Conservation (phyloP, 73 alveolate genomes). For the Halteria grandinella region DNA sequence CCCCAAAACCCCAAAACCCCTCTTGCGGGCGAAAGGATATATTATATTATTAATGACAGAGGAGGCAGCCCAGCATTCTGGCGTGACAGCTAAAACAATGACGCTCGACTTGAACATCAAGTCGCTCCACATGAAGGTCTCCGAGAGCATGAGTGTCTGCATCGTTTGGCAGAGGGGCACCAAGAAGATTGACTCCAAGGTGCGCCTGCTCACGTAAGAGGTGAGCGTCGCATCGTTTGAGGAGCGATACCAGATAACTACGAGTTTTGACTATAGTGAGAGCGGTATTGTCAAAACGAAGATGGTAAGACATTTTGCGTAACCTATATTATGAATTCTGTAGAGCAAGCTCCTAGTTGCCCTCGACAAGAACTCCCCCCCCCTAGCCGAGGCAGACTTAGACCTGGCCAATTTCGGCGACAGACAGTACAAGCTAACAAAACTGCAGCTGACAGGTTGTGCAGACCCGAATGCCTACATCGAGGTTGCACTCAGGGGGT, state of each 20-base stretch:
- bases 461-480: constrained; percentile 26
- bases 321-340: background rate
- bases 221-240: constrained; percentile 21
- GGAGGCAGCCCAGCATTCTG: no score
- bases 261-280: constrained; percentile 11
- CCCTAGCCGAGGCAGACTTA: constrained; percentile 48
- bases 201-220: constrained; percentile 13
- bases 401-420: constrained; percentile 22
- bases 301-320: constrained; percentile 2
- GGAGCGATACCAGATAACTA: constrained; percentile 36
- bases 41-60: no score
- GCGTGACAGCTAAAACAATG: no score
- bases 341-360: constrained; percentile 32
- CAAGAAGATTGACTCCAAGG: constrained; percentile 24
- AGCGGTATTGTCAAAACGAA: constrained; percentile 13
- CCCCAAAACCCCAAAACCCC: no score
- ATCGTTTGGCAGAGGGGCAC: constrained; percentile 47
- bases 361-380: constrained; percentile 1
- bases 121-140: constrained; percentile 33
- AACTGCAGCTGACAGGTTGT: constrained; percentile 6
- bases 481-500: constrained; percentile 46
- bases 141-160: constrained; percentile 42
- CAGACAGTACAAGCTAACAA: constrained; percentile 8
- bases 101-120: constrained; percentile 31
- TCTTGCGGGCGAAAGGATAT: no score